Conservation (phyloP, 208 protist species). For the Porcisia hertigi region DNA sequence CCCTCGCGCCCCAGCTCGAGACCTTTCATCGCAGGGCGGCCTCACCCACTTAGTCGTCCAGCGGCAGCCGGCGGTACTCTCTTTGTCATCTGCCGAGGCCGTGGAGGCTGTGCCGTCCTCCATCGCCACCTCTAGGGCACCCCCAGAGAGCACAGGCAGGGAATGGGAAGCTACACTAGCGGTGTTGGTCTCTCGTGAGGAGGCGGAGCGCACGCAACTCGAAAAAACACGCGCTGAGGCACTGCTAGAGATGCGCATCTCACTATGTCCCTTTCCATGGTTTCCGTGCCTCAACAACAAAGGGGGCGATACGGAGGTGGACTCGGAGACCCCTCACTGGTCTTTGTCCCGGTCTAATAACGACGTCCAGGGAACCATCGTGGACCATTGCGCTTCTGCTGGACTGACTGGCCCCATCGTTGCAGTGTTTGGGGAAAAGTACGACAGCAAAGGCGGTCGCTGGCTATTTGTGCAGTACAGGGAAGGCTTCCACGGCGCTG, state of each 20-base stretch:
- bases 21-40: not conserved
- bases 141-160: not conserved
- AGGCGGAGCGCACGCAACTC: conserved; percentile 9
- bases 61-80: not conserved
- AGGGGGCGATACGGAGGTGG: not conserved
- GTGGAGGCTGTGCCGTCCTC: not conserved
- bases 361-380: not conserved
- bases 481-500: not conserved
- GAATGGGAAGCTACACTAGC: not conserved
- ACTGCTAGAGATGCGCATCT: conserved; percentile 7
- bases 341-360: not conserved
- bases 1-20: not conserved
- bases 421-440: conserved; percentile 49
- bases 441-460: conserved; percentile 18
- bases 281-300: not conserved
- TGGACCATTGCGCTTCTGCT: not conserved
- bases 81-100: not conserved
- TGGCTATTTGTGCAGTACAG: conserved; percentile 43
- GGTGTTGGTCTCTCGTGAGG: conserved; percentile 5
- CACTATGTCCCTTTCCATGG: not conserved
- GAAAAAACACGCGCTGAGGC: conserved; percentile 25
- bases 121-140: not conserved
- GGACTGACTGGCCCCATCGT: conserved; percentile 7
- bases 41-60: not conserved
- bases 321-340: not conserved